Base-by-base conservation (phyloP, 2,329 filamentous ascomycete species). In the Rutstroemia sp. region DNA sequence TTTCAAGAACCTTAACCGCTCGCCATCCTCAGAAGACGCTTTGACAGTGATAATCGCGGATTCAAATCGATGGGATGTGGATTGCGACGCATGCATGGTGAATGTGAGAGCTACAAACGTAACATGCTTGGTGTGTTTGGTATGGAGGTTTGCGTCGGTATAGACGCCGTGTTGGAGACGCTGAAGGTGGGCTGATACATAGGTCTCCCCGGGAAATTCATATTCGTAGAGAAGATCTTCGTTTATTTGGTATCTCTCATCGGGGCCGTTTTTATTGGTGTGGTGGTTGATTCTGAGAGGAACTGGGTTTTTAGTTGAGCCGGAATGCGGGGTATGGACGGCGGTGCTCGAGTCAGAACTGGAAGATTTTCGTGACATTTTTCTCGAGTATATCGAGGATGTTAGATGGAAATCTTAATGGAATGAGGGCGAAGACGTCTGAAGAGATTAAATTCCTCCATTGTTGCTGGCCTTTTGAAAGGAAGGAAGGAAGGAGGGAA, bases 91-190 rank as follows among this genome's bases (percentile, higher is more conserved):
- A 60, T 79, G 77, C 25, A 79, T 75, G n/a, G 76, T 74, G 52
- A 79, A 78, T 48, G 72, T 73, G 37, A 79, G 66, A 0, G 73
- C 76, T 4, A 77, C 70, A 52, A 79, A 78, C 58, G 76, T 76
- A 9, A 78, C 72, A 52, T 75, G 67, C 38, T 75, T 66, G 8
- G 73, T 69, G 16, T 69, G 65, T 4, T 66, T 63, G 37, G 75
- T 75, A 18, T 77, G 75, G 0, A 77, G 68, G 5, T 70, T 69
- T 1, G 66, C 60, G 51, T 70, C 75, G 21, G 72, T 69, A 65
- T 76, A 78, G 57, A 69, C 74, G 5, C 77, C 77, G 60, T 76
- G 74, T 58, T 79, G 77, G 7, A 79, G 69, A 2, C 77, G 74
- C 56, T 77, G 74, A 9, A 77, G 73, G 58, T 79, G 74, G 0